Conservation (phyloP, 148 eudicot species). For the Spergularia bocconei region DNA sequence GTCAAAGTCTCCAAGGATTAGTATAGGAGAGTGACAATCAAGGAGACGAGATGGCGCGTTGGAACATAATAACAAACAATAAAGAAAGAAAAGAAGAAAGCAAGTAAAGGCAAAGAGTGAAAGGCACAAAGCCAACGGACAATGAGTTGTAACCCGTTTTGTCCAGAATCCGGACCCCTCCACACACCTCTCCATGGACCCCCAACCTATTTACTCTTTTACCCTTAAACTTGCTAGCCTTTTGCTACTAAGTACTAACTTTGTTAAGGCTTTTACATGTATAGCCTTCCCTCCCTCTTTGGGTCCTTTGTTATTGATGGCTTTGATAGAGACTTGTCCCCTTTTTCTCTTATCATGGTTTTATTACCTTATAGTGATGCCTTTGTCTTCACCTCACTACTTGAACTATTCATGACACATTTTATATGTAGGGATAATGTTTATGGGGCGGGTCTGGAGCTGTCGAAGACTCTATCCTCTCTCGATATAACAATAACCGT, state of each 20-base stretch:
- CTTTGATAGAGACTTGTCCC: conserved; percentile 39
- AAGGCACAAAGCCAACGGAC: conserved; percentile 35
- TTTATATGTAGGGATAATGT: not conserved
- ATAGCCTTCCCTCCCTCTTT: conserved; percentile 23
- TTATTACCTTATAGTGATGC: conserved; percentile 23
- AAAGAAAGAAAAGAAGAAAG: not conserved
- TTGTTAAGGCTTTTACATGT: not conserved
- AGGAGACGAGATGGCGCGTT: no score
- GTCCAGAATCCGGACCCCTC: conserved; percentile 17
- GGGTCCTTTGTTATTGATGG: conserved; percentile 35
- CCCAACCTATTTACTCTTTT: conserved; percentile 9
- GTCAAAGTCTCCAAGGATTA: no score
- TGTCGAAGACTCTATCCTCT: no score
- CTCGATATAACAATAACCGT: no score
- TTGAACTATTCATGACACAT: conserved; percentile 8
- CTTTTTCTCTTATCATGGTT: conserved; percentile 16
- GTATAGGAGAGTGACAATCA: no score
- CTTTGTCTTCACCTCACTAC: conserved; percentile 18
- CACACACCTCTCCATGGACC: not conserved
- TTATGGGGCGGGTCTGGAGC: no score
- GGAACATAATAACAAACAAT: no score
- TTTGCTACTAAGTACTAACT: not conserved
- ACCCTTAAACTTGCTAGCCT: conserved; percentile 1
- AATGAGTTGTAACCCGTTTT: conserved; percentile 41
- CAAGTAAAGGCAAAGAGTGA: conserved; percentile 17